Conservation (phyloP, 129 eudicot species). For the Rutidosis leptorrhynchoides region DNA sequence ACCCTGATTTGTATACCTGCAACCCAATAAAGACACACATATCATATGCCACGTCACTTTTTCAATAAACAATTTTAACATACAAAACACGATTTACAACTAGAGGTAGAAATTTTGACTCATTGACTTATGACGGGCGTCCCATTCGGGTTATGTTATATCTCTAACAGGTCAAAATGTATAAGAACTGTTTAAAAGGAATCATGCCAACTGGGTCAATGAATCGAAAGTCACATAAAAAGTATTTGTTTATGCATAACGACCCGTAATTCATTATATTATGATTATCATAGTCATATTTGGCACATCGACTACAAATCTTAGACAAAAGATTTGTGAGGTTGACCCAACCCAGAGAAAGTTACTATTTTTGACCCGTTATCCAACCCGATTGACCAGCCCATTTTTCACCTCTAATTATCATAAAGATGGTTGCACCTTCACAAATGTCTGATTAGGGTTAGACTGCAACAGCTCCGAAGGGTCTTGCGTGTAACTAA, state of each 20-base stretch:
- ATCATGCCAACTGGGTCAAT: neutral
- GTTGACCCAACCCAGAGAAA: neutral
- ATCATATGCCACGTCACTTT: neutral
- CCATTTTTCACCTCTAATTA: neutral
- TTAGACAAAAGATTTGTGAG: neutral
- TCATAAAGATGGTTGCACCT: slow-evolving; percentile 42
- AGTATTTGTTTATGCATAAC: neutral
- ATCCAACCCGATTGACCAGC: neutral
- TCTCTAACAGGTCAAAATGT: neutral
- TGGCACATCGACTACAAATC: neutral
- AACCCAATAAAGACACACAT: slow-evolving; percentile 21
- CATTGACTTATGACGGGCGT: neutral
- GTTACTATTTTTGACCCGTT: neutral
- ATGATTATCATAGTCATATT: neutral
- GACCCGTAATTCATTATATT: neutral
- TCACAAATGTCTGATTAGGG: slow-evolving; percentile 61
- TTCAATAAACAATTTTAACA: neutral
- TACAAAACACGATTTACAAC: neutral
- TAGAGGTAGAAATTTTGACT: neutral
- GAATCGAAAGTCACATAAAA: neutral
- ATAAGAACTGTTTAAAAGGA: neutral
- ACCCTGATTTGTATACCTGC: slow-evolving; percentile 92
- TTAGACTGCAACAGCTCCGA: slow-evolving; percentile 58
- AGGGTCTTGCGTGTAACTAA: slow-evolving; percentile 66
- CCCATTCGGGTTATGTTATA: neutral